Evolutionary conservation across 345 rosid genomes (phyloP).

Genomic region (Populus ilicifolia): DNA sequence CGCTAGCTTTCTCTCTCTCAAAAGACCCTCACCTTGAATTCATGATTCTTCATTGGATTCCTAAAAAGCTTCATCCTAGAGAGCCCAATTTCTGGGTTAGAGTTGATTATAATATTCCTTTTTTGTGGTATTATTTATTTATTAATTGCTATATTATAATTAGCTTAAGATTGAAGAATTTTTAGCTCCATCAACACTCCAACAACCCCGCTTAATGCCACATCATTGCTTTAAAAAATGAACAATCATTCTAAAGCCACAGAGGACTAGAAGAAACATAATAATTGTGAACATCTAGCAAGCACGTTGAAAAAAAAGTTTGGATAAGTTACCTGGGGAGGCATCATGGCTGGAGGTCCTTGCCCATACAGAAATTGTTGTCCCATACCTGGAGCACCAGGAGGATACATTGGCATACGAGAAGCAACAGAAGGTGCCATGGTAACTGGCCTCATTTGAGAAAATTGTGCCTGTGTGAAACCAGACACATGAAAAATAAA

Average conservation of each 20-base stretch:
- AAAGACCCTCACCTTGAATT: neutral
- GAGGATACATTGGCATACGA: slow-evolving; percentile 23
- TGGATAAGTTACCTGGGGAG: slow-evolving; percentile 15
- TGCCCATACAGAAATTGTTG: slow-evolving; percentile 27
- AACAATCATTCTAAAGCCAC: neutral
- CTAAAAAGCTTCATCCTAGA: neutral
- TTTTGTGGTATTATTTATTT: neutral
- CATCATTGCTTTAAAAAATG: neutral
- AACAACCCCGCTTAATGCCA: neutral
- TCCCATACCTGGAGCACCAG: slow-evolving; percentile 25
- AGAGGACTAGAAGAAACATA: neutral
- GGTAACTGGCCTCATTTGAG: slow-evolving; percentile 24
- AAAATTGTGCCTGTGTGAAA: slow-evolving; percentile 24
- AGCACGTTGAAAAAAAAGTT: neutral
- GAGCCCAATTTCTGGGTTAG: neutral
- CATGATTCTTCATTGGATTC: neutral
- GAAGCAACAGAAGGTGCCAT: slow-evolving; percentile 20
- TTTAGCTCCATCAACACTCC: neutral
- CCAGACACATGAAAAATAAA: neutral
- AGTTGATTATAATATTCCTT: neutral
- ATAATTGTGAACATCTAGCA: neutral
- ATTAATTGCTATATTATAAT: neutral
- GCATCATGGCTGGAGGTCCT: slow-evolving; percentile 23
- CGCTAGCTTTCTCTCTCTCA: neutral
- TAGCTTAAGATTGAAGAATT: neutral